A percentile compares a stretch with the other conserved stretches of the same genome.
These are phyloP conservation scores for Sclerotinia trifoliorum DNA, from an alignment of 2,329 filamentous ascomycete genomes.

Conservation along the genomic window DNA sequence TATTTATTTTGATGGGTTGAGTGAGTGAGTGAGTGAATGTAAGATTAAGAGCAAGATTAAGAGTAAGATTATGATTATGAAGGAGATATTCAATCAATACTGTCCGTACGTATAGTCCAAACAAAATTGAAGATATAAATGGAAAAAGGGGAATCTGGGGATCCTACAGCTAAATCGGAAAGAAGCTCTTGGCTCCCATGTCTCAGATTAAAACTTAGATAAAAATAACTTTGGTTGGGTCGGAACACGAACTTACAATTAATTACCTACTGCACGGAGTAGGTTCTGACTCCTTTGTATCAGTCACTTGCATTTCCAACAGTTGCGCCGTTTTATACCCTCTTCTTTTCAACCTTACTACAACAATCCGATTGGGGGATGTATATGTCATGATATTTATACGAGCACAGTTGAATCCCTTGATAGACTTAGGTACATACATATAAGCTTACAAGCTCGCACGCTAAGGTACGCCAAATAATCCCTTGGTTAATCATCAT, in stretches of 20 bases:
- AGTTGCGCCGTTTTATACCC: background rate
- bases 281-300: conserved; percentile 5
- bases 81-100: background rate
- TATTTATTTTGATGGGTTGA: too few species aligned
- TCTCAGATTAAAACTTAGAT: background rate
- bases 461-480: background rate
- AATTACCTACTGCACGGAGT: too few species aligned
- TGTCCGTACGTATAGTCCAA: too few species aligned
- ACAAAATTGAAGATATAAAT: background rate
- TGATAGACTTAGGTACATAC: background rate
- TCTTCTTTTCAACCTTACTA: background rate
- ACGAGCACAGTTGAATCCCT: background rate
- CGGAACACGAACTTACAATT: background rate
- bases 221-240: background rate
- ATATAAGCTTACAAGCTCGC: background rate
- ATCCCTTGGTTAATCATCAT: background rate
- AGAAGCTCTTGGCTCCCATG: background rate
- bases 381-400: background rate
- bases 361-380: background rate
- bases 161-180: background rate
- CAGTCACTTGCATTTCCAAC: background rate
- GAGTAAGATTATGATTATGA: too few species aligned
- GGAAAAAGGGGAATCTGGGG: background rate
- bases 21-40: too few species aligned
- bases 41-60: too few species aligned